Percentiles rank a stretch among this genome's conserved stretches.
Conservation (phyloP, 2,329 filamentous ascomycete species). For the Scopulariopsis brevicaulis region DNA sequence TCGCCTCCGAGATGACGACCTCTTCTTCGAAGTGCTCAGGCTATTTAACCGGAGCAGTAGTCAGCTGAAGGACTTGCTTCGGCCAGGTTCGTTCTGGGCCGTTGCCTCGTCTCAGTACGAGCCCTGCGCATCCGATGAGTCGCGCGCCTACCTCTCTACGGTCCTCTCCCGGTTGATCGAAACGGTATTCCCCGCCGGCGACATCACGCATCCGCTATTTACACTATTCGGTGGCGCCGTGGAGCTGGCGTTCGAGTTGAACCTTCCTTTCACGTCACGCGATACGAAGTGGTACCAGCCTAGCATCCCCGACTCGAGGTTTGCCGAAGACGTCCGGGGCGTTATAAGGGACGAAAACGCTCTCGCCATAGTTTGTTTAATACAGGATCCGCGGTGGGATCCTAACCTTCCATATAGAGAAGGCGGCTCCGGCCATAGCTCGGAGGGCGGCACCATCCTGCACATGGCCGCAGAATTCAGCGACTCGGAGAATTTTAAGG, state of each 20-base stretch:
- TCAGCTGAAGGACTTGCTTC: not conserved
- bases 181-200: not conserved
- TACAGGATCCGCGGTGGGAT: constrained; percentile 2
- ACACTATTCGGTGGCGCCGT: not conserved
- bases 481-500: not conserved
- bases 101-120: not conserved
- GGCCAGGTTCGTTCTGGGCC: constrained; percentile 1
- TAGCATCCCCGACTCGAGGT: not conserved
- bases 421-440: not conserved
- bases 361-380: not conserved
- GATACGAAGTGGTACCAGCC: not conserved
- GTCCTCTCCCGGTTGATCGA: not conserved
- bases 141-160: not conserved
- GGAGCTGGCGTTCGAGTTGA: not conserved
- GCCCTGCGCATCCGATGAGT: not conserved
- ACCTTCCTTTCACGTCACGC: not conserved
- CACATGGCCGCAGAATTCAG: constrained; percentile 1
- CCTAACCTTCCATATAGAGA: not conserved
- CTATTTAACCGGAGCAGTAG: not conserved
- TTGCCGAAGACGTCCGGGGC: not conserved
- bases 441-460: constrained; percentile 1
- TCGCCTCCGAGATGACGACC: not conserved
- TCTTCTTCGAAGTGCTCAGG: not conserved
- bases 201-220: not conserved
- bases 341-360: not conserved